A percentile compares a stretch with the other conserved stretches of the same genome.
phyloP scores from a whole-genome alignment of 2,329 filamentous ascomycete genomes.

The Colletotrichum zoysiae region DNA sequence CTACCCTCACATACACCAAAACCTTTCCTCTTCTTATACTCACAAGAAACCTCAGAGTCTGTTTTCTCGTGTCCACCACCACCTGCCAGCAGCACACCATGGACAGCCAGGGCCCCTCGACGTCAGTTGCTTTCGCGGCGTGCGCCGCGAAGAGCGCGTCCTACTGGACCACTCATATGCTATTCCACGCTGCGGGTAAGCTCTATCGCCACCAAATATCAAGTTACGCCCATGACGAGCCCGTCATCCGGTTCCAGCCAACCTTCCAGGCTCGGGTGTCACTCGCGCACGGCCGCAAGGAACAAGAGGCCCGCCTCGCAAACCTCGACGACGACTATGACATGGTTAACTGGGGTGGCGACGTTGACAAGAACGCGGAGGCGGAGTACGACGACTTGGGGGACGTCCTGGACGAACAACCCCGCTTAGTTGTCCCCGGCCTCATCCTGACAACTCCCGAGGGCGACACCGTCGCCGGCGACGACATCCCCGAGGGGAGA shows the following conservation, averaged over 20 bases:
- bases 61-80: background rate
- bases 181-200: background rate
- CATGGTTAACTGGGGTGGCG: background rate
- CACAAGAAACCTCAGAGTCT: background rate
- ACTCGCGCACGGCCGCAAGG: background rate
- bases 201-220: background rate
- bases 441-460: constrained; percentile 11
- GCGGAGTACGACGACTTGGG: background rate
- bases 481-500: background rate
- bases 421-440: background rate
- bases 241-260: background rate
- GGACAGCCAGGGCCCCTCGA: background rate
- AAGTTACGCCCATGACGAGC: background rate
- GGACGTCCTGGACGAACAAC: background rate
- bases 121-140: background rate
- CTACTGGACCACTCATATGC: background rate
- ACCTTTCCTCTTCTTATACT: no score
- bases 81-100: background rate
- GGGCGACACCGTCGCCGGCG: background rate
- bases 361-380: background rate
- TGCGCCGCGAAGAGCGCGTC: background rate
- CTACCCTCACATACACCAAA: background rate
- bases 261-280: background rate
- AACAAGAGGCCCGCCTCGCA: background rate
- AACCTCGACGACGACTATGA: background rate